A percentile compares a stretch with the other conserved stretches of the same genome.
phyloP scores from a whole-genome alignment of 495 filamentous ascomycete genomes.

The Penicillium bialowiezense region DNA sequence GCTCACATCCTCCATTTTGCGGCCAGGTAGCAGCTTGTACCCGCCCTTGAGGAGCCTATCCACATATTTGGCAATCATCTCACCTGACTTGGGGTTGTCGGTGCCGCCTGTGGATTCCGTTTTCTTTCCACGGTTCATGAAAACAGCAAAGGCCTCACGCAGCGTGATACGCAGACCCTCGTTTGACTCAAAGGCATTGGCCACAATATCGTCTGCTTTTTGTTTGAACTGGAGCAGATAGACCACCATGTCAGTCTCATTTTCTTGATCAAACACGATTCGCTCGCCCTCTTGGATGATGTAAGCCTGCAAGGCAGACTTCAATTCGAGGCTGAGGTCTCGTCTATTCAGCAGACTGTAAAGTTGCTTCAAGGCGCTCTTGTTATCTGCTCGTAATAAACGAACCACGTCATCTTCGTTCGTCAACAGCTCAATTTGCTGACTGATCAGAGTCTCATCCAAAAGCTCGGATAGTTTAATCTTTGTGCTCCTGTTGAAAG shows the following conservation, averaged over 20 bases:
- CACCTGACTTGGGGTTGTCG: slow-evolving; percentile 87
- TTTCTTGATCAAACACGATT: slow-evolving; percentile 77
- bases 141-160: slow-evolving; percentile 78
- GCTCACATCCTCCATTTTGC: slow-evolving; percentile 38
- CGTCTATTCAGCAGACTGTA: slow-evolving; percentile 70
- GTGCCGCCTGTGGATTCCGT: slow-evolving; percentile 64
- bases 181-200: slow-evolving; percentile 69
- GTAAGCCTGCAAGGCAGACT: slow-evolving; percentile 69
- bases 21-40: slow-evolving; percentile 61
- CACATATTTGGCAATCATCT: slow-evolving; percentile 98
- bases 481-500: slow-evolving; percentile 78
- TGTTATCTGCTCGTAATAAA: slow-evolving; percentile 63
- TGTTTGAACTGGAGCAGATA: slow-evolving; percentile 79
- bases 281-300: slow-evolving; percentile 70
- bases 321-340: slow-evolving; percentile 62
- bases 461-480: slow-evolving; percentile 67
- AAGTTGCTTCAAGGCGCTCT: slow-evolving; percentile 66
- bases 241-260: slow-evolving; percentile 82
- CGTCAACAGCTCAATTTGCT: slow-evolving; percentile 60
- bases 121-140: slow-evolving; percentile 84
- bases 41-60: slow-evolving; percentile 86
- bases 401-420: slow-evolving; percentile 59
- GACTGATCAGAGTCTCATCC: slow-evolving; percentile 61
- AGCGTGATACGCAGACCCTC: slow-evolving; percentile 71
- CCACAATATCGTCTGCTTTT: slow-evolving; percentile 70